Base-by-base conservation (phyloP, 768 basidiomycete species). In the Suillus weaverae region DNA sequence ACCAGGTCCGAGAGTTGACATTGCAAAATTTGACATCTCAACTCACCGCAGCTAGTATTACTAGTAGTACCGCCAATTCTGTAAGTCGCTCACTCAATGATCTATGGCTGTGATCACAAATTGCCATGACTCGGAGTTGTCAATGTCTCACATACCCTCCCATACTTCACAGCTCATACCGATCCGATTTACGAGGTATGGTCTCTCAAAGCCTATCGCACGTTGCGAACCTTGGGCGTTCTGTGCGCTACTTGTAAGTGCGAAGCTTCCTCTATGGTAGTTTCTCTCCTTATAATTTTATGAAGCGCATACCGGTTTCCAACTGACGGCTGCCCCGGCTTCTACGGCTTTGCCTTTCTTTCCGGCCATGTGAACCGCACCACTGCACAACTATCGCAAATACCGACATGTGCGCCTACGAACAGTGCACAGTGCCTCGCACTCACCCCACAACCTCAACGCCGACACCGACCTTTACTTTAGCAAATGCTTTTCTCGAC, bases 301-400 rank as follows among this genome's bases (percentile, higher is more conserved):
- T 53, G 18, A 48, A 73, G 72, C 54, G 72, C 73, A 5, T 73
- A 75, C 39, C 73, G 73, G 30, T 74, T 73, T 57, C 71, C 72
- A 20, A 73, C 73, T 33, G 70, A 48, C 30, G 64, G 61, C 30
- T 74, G 73, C 54, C 72, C 73, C 10, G 73, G 68, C 44, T 74
- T 64, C 64, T 73, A 71, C 36, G 68, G 70, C 22, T 74, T 74
- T 33, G 72, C 72, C 5, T 74, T 74, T 41, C 73, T 68, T 3
- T 72, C 73, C 2, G 68, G 71, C 48, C 59, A 67, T 6, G n/a
- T 70, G 41, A 72, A 73, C 39, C 64, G 66, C 18, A 74, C 71
- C 2, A 16, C 64, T 5, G 36, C 66, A 14, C 68, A 72, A 32
- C 67, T 73, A 5, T 60, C 65, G 20, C 72, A 74, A 46, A 67